Evolutionary conservation across 306 rosid genomes (phyloP).

Genomic region (Inga leiocalycina): DNA sequence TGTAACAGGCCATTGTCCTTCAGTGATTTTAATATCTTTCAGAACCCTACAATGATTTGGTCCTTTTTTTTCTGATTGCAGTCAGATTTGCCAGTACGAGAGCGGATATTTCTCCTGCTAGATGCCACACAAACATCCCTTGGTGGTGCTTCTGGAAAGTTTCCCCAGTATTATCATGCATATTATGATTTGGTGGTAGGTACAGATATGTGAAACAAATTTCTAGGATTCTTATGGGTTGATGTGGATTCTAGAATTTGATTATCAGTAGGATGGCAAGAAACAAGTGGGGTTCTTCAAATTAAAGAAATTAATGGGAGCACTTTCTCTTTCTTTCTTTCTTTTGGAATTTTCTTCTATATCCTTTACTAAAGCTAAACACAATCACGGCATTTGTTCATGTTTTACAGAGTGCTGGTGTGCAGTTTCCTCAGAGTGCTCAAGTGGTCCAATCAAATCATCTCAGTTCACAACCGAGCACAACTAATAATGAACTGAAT

Average conservation of each 20-base stretch:
- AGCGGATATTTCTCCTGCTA: constrained; percentile 67
- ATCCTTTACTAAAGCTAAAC: constrained; percentile 6
- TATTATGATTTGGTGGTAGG: constrained; percentile 80
- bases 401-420: constrained; percentile 82
- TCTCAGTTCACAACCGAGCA: constrained; percentile 54
- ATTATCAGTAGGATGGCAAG: constrained; percentile 17
- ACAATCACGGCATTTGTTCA: constrained; percentile 15
- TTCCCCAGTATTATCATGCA: constrained; percentile 68
- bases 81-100: constrained; percentile 70
- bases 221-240: constrained; percentile 13
- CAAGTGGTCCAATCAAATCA: constrained; percentile 51
- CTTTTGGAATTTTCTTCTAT: background rate
- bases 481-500: constrained; percentile 40
- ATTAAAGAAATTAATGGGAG: background rate
- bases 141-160: constrained; percentile 81
- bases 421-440: constrained; percentile 77
- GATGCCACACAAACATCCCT: constrained; percentile 83
- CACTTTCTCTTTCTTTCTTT: too few species aligned
- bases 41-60: background rate
- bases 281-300: background rate
- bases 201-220: constrained; percentile 3
- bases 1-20: background rate
- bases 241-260: constrained; percentile 2
- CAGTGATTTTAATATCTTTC: background rate
- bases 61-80: constrained; percentile 36